A percentile compares a stretch with the other conserved stretches of the same genome.
phyloP scores from a whole-genome alignment of 2,329 filamentous ascomycete species.

The Stenocarpella maydis region DNA sequence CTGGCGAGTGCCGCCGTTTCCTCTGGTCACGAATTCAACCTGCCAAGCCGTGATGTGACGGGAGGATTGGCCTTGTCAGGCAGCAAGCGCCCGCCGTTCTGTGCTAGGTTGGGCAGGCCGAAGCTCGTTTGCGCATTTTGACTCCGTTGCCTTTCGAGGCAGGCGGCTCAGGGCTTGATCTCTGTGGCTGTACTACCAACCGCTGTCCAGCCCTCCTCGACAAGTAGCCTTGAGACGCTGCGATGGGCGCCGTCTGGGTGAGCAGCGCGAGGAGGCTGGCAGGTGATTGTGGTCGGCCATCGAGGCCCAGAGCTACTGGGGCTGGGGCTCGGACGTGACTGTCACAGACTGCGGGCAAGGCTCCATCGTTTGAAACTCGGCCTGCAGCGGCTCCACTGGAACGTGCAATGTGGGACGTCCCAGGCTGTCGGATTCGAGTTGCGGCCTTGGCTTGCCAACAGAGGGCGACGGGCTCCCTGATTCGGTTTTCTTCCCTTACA shows the following conservation, averaged over 20 bases:
- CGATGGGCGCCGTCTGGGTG: neutral
- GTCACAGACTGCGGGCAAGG: neutral
- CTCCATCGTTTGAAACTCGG: conserved; percentile 23
- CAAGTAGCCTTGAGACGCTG: neutral
- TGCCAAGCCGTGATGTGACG: neutral
- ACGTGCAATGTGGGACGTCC: conserved; percentile 30
- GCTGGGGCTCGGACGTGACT: conserved; percentile 12
- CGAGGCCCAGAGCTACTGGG: neutral
- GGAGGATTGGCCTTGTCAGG: neutral
- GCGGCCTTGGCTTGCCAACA: conserved; percentile 18
- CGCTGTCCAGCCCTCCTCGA: neutral
- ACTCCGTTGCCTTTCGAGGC: neutral
- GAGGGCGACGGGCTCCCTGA: neutral
- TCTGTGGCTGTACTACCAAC: conserved; percentile 27
- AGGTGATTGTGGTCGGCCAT: neutral
- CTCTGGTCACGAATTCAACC: neutral
- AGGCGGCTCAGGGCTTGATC: conserved; percentile 22
- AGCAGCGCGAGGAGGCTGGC: neutral
- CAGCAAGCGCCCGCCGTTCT: conserved; percentile 4
- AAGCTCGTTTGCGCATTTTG: neutral
- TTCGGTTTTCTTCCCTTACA: neutral
- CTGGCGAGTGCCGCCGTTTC: conserved; percentile 8
- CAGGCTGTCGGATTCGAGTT: conserved; percentile 32
- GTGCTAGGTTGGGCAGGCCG: conserved; percentile 19
- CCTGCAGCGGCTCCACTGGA: conserved; percentile 14